These are phyloP conservation scores for Hypoxylon rickii DNA, from an alignment of 495 filamentous ascomycete species.

Conservation along the genomic window DNA sequence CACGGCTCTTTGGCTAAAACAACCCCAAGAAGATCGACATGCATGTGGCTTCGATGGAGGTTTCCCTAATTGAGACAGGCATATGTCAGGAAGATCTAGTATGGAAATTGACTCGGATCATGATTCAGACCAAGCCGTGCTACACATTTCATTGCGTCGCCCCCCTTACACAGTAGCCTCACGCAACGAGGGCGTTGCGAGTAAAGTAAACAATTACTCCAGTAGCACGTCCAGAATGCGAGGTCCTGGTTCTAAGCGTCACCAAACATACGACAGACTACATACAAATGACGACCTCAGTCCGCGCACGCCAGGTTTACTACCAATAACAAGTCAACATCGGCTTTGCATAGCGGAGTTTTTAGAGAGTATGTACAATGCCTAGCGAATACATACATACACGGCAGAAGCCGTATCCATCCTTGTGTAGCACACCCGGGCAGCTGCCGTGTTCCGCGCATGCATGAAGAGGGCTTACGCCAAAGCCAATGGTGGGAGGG, in stretches of 20 bases:
- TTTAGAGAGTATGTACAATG: background rate
- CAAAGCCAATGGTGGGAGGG: no score
- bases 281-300: no score
- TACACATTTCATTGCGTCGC: no score
- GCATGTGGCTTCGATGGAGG: constrained; percentile 11
- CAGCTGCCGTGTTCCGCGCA: background rate
- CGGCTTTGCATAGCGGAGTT: background rate
- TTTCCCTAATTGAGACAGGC: constrained; percentile 4
- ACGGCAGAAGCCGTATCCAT: no score
- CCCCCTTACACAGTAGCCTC: no score
- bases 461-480: background rate
- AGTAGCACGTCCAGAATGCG: no score
- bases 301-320: no score
- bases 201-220: no score
- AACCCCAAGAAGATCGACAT: constrained; percentile 12
- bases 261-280: no score
- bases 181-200: no score
- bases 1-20: background rate
- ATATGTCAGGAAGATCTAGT: background rate
- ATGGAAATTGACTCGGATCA: constrained; percentile 8
- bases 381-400: background rate
- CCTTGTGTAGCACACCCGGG: background rate
- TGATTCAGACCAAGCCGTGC: constrained; percentile 10
- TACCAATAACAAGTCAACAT: background rate
- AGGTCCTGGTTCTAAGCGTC: no score